phyloP scores from a whole-genome alignment of 352 stramenopile species.

The Phytopythium oedochilum region DNA sequence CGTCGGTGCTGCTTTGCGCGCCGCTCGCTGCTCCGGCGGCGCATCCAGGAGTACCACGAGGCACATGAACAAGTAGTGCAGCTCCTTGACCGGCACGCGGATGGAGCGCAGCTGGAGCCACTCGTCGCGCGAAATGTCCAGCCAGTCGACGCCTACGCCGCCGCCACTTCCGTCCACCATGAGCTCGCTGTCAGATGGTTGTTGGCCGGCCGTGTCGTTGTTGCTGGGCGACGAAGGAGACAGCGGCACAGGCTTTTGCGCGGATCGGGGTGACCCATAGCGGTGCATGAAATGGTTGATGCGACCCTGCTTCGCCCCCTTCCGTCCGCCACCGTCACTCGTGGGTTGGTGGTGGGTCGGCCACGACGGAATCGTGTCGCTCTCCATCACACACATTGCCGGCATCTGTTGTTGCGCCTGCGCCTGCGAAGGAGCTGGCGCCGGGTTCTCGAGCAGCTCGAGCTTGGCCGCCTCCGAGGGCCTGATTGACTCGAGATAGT shows the following conservation, averaged over 20 bases:
- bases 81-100: constrained; percentile 56
- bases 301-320: constrained; percentile 45
- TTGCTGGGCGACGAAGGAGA: not conserved
- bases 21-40: constrained; percentile 26
- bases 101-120: constrained; percentile 59
- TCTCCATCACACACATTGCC: constrained; percentile 47
- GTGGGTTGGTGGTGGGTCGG: constrained; percentile 50
- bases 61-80: constrained; percentile 80
- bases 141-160: constrained; percentile 40
- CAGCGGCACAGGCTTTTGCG: not conserved
- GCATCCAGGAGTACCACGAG: constrained; percentile 61
- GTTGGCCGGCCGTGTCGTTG: not conserved
- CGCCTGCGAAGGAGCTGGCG: constrained; percentile 5
- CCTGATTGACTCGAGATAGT: constrained; percentile 49
- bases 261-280: not conserved
- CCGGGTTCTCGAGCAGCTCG: constrained; percentile 25
- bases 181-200: constrained; percentile 4
- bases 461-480: constrained; percentile 45
- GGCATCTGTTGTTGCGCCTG: constrained; percentile 13
- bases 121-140: constrained; percentile 64
- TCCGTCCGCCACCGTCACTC: constrained; percentile 43
- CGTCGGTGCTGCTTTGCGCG: constrained; percentile 27
- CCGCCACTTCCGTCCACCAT: constrained; percentile 11
- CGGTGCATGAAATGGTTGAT: constrained; percentile 66
- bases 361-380: constrained; percentile 50